Conservation (phyloP, 2,329 filamentous ascomycete species). For the Exophiala oligosperma region DNA sequence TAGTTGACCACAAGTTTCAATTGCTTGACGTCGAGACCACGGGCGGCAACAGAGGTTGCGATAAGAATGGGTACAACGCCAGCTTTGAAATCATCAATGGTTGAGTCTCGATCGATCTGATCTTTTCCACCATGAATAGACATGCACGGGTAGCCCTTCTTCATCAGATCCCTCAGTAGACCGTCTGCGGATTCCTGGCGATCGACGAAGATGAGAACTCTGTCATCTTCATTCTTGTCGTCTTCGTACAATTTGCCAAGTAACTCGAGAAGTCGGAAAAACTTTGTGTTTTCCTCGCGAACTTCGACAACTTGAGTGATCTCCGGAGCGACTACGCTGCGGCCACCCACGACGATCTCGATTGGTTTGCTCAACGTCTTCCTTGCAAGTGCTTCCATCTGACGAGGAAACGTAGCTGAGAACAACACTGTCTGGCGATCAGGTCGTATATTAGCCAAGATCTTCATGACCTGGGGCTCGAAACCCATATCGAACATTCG, state of each 20-base stretch:
- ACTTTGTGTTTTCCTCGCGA: slow-evolving; percentile 78
- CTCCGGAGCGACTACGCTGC: slow-evolving; percentile 65
- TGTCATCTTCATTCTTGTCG: slow-evolving; percentile 81
- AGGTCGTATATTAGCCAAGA: slow-evolving; percentile 86
- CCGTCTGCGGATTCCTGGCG: slow-evolving; percentile 87
- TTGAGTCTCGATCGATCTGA: slow-evolving; percentile 88
- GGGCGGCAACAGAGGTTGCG: slow-evolving; percentile 91
- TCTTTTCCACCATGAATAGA: slow-evolving; percentile 94
- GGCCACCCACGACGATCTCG: slow-evolving; percentile 89
- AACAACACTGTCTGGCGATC: slow-evolving; percentile 94
- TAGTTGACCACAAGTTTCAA: slow-evolving; percentile 78
- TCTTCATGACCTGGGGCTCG: slow-evolving; percentile 96
- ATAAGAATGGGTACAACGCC: slow-evolving; percentile 87
- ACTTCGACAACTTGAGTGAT: slow-evolving; percentile 94
- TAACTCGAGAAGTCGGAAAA: slow-evolving; percentile 78
- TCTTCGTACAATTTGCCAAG: slow-evolving; percentile 76
- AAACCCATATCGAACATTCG: slow-evolving; percentile 99
- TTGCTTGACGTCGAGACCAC: slow-evolving; percentile 93
- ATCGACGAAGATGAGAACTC: slow-evolving; percentile 88
- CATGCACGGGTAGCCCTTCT: slow-evolving; percentile 86
- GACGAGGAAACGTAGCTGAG: slow-evolving; percentile 91
- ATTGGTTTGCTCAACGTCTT: slow-evolving; percentile 84
- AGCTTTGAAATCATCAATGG: slow-evolving; percentile 89
- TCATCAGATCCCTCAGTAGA: slow-evolving; percentile 73
- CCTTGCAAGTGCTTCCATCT: slow-evolving; percentile 86